Conservation (phyloP, 306 rosid genomes). For the Corylus americana region DNA sequence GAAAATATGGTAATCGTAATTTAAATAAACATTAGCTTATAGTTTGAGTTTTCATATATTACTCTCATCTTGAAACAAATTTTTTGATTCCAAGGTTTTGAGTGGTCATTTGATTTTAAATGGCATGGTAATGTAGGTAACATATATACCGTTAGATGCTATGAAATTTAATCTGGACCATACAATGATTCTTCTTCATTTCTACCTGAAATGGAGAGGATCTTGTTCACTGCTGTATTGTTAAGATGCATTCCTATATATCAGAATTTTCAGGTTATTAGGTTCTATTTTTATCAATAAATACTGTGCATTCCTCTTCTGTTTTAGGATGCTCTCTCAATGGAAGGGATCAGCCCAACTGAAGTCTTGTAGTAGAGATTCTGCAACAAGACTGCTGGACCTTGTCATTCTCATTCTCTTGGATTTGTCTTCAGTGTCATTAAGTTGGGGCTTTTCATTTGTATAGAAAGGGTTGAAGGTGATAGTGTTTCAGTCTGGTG, state of each 20-base stretch:
- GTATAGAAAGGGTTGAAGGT: constrained; percentile 36
- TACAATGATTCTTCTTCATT: no score
- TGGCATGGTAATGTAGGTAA: no score
- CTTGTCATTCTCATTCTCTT: constrained; percentile 29
- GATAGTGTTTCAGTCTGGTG: constrained; percentile 27
- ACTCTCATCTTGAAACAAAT: not conserved
- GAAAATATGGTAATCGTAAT: constrained; percentile 58
- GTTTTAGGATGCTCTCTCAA: constrained; percentile 46
- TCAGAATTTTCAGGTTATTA: not conserved
- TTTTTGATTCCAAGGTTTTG: not conserved
- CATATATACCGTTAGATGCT: no score
- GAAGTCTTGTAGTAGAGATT: constrained; percentile 40
- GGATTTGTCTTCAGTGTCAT: constrained; percentile 47
- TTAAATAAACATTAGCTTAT: not conserved
- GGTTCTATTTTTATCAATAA: not conserved
- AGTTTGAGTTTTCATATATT: not conserved
- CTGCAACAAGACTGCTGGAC: constrained; percentile 8
- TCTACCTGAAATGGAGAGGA: no score
- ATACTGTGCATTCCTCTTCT: not conserved
- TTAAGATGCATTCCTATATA: no score
- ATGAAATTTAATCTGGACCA: no score
- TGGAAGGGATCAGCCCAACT: constrained; percentile 36
- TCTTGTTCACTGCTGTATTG: not conserved
- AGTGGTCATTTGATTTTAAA: not conserved
- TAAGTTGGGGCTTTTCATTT: constrained; percentile 44